These are phyloP conservation scores for Sesbania bispinosa DNA, from an alignment of 306 rosid species.

Conservation along the genomic window DNA sequence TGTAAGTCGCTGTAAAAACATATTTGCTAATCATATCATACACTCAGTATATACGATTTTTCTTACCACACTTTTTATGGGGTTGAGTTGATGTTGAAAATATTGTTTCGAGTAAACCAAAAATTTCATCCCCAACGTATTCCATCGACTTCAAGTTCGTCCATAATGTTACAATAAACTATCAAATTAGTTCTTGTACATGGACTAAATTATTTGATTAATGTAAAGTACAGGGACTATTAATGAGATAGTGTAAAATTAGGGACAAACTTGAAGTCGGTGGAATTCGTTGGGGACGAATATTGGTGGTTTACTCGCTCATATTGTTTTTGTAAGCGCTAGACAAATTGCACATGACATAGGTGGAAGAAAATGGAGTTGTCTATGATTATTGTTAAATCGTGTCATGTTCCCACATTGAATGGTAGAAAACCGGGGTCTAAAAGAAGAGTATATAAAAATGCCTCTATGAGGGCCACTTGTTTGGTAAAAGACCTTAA, in stretches of 20 bases:
- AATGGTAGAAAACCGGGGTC: constrained; percentile 10
- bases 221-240: too few relatives aligned
- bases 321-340: too few relatives aligned
- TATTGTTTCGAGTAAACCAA: too few relatives aligned
- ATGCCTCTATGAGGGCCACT: constrained; percentile 7
- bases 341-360: constrained; percentile 28
- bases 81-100: neutral
- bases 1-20: constrained; percentile 16
- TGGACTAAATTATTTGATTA: too few relatives aligned
- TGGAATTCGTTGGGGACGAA: too few relatives aligned
- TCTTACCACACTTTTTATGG: neutral
- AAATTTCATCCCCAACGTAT: too few relatives aligned
- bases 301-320: too few relatives aligned
- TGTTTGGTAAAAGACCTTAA: constrained; percentile 28
- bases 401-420: constrained; percentile 28
- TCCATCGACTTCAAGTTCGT: too few relatives aligned
- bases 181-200: too few relatives aligned
- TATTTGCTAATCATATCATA: neutral
- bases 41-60: neutral
- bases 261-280: too few relatives aligned
- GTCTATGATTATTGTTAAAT: constrained; percentile 13
- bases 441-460: neutral
- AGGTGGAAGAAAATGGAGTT: neutral
- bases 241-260: too few relatives aligned
- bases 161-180: too few relatives aligned